Base-by-base conservation (phyloP, 441 rosid genomes). In the Gossypium gossypioides region DNA sequence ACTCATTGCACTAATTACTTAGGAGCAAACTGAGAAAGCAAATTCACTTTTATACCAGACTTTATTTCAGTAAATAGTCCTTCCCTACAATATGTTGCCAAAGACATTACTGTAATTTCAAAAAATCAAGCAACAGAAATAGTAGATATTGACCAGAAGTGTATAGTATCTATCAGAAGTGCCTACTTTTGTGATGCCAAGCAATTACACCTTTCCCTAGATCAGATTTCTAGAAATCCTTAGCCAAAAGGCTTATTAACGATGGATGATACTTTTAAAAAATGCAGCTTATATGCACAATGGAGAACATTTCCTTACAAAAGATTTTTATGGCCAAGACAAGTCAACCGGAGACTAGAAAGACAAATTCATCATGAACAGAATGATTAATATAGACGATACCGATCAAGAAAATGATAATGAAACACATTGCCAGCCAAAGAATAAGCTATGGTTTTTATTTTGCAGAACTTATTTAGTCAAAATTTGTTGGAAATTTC, bases 271-370 rank as follows among this genome's bases (percentile, higher is more conserved):
- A 15, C 32, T 40, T 64, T 64, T 42, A 3, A 19, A 21, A 64
- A 12, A 5, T 64, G 68, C 69, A 63, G 54, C 52, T 64, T 63
- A 40, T 40, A 63, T 63, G 7, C 52, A 60, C 68, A 40, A 64
- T 42, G 32, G 32, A 64, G 9, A 10, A 21, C 51, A 9, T 63
- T 64, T 42, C 15, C 32, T 65, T 22, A 12, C 37, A 44, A 40
- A 12, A 12, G 25, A 22, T 22, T 25, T 65, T 7, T 9, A 65
- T 44, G 18, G 69, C 55, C 55, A 65, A n/a, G 21, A 44, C 21
- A 44, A 63, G 16, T 44, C 55, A 65, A 19, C 15, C 6, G 12
- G 51, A 42, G 34, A 16, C 10, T 18, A 62, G n/a, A 10, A 13
- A 34, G 51, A 61, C 46, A 32, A 16, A 46, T 66, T 48, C 56